Percentiles rank a stretch among this genome's conserved stretches.
Conservation (phyloP, 2,329 filamentous ascomycete species). For the Fusarium nurragi region DNA sequence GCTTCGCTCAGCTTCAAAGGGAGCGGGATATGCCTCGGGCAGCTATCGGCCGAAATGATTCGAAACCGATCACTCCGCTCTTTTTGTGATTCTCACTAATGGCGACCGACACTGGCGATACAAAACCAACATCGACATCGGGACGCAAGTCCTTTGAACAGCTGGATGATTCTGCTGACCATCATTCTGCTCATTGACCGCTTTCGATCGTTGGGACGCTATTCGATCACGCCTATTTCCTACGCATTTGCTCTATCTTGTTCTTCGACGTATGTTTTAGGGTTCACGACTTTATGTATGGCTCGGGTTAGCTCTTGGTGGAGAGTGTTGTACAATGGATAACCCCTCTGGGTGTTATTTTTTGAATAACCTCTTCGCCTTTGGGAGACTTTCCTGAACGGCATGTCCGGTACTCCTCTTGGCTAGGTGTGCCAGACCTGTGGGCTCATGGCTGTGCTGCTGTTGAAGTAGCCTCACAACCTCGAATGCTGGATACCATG, state of each 20-base stretch:
- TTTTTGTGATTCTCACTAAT: conserved; percentile 28
- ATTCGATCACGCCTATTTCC: conserved; percentile 44
- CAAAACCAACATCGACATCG: conserved; percentile 43
- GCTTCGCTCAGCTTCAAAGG: conserved; percentile 84
- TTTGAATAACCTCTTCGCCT: conserved; percentile 21
- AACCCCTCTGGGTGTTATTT: conserved; percentile 11
- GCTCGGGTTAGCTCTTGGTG: conserved; percentile 50
- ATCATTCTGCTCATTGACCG: conserved; percentile 40
- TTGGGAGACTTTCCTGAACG: conserved; percentile 48
- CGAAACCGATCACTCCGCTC: conserved; percentile 25
- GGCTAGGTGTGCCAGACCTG: conserved; percentile 41
- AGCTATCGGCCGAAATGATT: conserved; percentile 51
- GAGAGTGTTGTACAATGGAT: conserved; percentile 22
- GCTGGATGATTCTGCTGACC: conserved; percentile 33
- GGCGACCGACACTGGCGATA: conserved; percentile 42
- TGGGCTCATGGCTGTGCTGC: conserved; percentile 31
- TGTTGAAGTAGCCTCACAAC: conserved; percentile 15
- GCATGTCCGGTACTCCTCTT: conserved; percentile 52
- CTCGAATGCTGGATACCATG: conserved; percentile 22
- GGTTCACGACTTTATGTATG: conserved; percentile 51
- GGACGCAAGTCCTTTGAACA: conserved; percentile 36
- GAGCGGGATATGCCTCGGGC: conserved; percentile 61
- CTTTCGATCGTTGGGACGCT: conserved; percentile 43
- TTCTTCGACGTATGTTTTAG: conserved; percentile 53
- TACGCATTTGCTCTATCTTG: conserved; percentile 54